These are phyloP conservation scores for Schwanniomyces yamadae DNA, from an alignment of 805 yeast genomes.

Conservation along the genomic window DNA sequence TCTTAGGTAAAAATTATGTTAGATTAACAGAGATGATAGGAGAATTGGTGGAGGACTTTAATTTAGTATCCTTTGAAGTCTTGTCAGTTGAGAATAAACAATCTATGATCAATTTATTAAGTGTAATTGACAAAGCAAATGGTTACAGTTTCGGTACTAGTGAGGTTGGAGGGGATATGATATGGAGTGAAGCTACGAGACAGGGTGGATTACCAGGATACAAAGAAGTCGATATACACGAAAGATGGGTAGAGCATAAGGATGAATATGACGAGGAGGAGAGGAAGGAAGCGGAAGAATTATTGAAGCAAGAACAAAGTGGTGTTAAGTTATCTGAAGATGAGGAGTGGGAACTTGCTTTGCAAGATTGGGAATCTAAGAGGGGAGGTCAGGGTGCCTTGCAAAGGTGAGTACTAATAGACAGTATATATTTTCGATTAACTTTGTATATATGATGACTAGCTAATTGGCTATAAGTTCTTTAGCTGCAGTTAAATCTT, in stretches of 20 bases:
- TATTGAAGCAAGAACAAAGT: constrained; percentile 23
- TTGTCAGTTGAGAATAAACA: constrained; percentile 87
- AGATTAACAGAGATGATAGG: constrained; percentile 73
- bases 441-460: not conserved
- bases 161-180: constrained; percentile 94
- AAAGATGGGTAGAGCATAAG: constrained; percentile 91
- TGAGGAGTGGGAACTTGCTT: constrained; percentile 63
- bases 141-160: constrained; percentile 93
- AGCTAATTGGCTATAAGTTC: constrained; percentile 13
- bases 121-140: constrained; percentile 82
- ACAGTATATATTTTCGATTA: constrained; percentile 3
- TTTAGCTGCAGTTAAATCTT: constrained; percentile 29
- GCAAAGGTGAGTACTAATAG: not conserved
- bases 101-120: constrained; percentile 81
- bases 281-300: constrained; percentile 42
- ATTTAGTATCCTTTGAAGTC: constrained; percentile 85
- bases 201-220: constrained; percentile 58
- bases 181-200: constrained; percentile 96
- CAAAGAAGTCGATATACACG: constrained; percentile 74
- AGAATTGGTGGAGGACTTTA: constrained; percentile 83
- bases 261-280: constrained; percentile 64
- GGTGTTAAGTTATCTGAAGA: constrained; percentile 52
- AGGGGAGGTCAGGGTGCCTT: constrained; percentile 33
- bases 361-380: constrained; percentile 28
- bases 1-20: constrained; percentile 59